Evolutionary conservation across 1,139 yeast species (phyloP), one percentile per base, ranked within the genome.

Genomic region (Citeromyces siamensis): DNA sequence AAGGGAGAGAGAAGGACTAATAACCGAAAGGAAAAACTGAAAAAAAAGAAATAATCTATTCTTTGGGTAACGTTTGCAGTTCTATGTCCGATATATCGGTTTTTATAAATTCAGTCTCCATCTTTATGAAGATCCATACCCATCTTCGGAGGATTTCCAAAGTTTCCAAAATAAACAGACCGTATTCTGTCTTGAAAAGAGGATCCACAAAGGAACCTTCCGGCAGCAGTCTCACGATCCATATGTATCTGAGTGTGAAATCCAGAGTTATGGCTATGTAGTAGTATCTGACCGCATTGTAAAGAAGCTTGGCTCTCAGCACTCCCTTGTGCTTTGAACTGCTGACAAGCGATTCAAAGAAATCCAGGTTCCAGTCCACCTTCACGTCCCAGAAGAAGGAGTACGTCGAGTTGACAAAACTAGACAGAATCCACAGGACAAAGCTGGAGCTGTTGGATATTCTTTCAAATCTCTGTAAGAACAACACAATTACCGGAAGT

Each of bases 321-420:
- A 41, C 35, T 4, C 42, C 41, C 10, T 40, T 34, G 28, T 42
- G 16, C 34, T 19, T 19, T 12, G 35, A 32, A 10, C 31, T 26
- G 31, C 31, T 26, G 10, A 32, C 26, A 17, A 14, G 18, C 18
- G 35, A 19, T 16, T 37, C 36, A 20, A 50, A 50, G 19, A 63
- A 41, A n/a, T 69, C 68, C 35, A 85, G 66, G 35, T 77, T 76
- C 98, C 98, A 90, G 59, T 90, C 98, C 68, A 75, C 74, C 37
- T 70, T 68, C 17, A 88, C 58, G 55, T 90, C 98, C 98, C 98
- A 90, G 38, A 75, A 60, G 44, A 83, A 82, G 14, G 94, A 71
- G 53, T 82, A 90, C 1, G 73, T 49, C 0, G 96, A 80, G 52
- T 82, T 85, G 34, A 83, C 46, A 4, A 77, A 55, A 12, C 74